Base-by-base conservation (phyloP, 139 green algal genomes). In the Chlamydomonas incerta region DNA sequence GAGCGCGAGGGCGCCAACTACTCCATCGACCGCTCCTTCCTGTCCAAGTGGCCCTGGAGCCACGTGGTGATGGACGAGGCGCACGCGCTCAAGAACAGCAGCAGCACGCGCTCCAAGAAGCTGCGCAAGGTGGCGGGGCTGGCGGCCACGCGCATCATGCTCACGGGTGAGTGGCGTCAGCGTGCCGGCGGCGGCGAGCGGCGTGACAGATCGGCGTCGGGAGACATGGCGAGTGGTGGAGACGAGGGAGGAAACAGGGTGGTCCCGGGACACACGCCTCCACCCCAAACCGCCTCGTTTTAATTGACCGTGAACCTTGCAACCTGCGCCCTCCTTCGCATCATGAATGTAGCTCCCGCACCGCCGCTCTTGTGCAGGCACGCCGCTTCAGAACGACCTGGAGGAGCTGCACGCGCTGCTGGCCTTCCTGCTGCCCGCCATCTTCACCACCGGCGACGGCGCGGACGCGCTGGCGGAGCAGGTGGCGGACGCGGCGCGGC, bases 331-430 rank as follows among this genome's bases (percentile, higher is more conserved):
- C n/a, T n/a, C n/a, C n/a, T n/a, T n/a, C n/a, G n/a, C n/a, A n/a
- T n/a, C n/a, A n/a, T n/a, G n/a, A n/a, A n/a, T 15, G 35, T 74
- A 24, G 21, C 35, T n/a, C 76, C 63, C 55, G 11, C 35, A 77
- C 41, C 28, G n/a, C n/a, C n/a, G n/a, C n/a, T n/a, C n/a, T n/a
- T n/a, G n/a, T 63, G 6, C 88, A 90, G 96, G 96, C 76, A 99
- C 97, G 1, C 97, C 97, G 3, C 93, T 99, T 33, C 97, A 99
- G 83, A 99, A 99, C 87, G 92, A 98, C 88, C 90, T 96, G 68
- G 63, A 80, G 33, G 97, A 99, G 93, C 95, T 99, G 84, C 92
- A 96, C 82, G 94, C 94, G 68, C 91, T 99, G 82, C 92, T 99
- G 71, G 84, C 91, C 60, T 98, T 99, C 85, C 90, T 98, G 69